These are phyloP conservation scores for Exophiala oligosperma DNA, from an alignment of 2,329 filamentous ascomycete species.

Conservation along the genomic window DNA sequence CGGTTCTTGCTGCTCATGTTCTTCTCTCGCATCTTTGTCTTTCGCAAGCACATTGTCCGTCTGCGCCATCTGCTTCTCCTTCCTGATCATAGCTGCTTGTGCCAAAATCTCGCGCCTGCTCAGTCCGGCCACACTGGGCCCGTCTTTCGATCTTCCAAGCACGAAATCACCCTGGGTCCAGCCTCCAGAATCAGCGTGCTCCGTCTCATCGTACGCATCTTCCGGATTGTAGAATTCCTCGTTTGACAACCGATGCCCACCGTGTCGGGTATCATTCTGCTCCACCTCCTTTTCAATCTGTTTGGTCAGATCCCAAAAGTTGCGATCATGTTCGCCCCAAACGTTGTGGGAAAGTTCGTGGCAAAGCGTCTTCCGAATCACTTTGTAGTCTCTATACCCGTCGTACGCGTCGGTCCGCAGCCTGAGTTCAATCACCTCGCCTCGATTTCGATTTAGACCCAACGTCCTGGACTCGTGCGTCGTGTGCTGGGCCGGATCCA, in stretches of 20 bases:
- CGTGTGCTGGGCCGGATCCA: constrained; percentile 86
- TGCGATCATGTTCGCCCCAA: constrained; percentile 74
- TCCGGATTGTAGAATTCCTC: constrained; percentile 62
- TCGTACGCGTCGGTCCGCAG: constrained; percentile 92
- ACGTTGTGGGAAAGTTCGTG: constrained; percentile 96
- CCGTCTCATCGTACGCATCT: constrained; percentile 49
- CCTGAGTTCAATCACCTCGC: constrained; percentile 86
- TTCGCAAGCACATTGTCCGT: too few relatives aligned
- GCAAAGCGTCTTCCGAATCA: constrained; percentile 86
- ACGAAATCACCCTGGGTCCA: constrained; percentile 81
- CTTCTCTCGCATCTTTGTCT: constrained; percentile 33
- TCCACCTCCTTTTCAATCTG: constrained; percentile 84
- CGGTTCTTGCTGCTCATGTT: constrained; percentile 8
- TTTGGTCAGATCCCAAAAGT: constrained; percentile 88
- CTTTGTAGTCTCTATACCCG: constrained; percentile 89
- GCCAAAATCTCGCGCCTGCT: constrained; percentile 74
- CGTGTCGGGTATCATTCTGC: constrained; percentile 72
- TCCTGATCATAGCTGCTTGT: constrained; percentile 68
- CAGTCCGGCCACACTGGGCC: constrained; percentile 48
- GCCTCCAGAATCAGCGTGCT: constrained; percentile 67
- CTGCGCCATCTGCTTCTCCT: constrained; percentile 46
- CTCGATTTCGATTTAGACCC: constrained; percentile 82
- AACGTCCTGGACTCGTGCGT: constrained; percentile 78
- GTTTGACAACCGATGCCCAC: constrained; percentile 63
- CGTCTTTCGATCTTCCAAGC: constrained; percentile 56